phyloP scores from a whole-genome alignment of 2,329 filamentous ascomycete genomes.

The Alternaria hordeiaustralica region DNA sequence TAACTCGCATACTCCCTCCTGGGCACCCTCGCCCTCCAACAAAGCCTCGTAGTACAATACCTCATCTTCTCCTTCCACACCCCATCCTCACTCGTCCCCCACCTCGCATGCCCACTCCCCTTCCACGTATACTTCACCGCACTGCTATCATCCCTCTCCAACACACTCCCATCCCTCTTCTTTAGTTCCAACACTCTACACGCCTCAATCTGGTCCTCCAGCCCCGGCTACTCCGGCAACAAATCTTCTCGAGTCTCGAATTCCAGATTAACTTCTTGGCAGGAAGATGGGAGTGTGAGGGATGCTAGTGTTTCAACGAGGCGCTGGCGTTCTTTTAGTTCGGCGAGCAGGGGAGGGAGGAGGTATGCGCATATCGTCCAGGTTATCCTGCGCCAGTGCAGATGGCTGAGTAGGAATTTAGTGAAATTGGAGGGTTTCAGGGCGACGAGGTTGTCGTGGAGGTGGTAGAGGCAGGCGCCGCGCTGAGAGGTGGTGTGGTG shows the following conservation, averaged over 20 bases:
- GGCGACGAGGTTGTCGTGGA: conserved; percentile 23
- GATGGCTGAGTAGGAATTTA: conserved; percentile 21
- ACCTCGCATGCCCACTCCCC: conserved; percentile 14
- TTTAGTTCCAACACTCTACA: conserved; percentile 11
- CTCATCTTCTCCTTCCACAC: conserved; percentile 11
- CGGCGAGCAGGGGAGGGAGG: conserved; percentile 10
- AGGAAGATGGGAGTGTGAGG: conserved; percentile 21
- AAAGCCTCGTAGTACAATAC: conserved; percentile 23
- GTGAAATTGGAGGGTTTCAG: conserved; percentile 3
- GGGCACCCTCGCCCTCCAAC: conserved; percentile 27
- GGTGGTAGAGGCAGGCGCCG: conserved; percentile 28
- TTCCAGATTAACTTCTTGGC: conserved; percentile 34
- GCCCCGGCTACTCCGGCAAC: neutral
- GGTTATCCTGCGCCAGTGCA: conserved; percentile 31
- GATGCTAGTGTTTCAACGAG: conserved; percentile 4
- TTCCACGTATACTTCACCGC: conserved; percentile 25
- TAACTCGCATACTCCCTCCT: conserved; percentile 33
- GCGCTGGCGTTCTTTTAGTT: conserved; percentile 10
- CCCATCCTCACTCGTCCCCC: conserved; percentile 11
- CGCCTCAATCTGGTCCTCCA: conserved; percentile 8
- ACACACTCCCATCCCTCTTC: conserved; percentile 12
- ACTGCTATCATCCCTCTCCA: conserved; percentile 16
- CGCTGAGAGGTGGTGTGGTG: conserved; percentile 29
- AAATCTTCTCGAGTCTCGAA: conserved; percentile 26
- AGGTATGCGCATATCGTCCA: conserved; percentile 29